phyloP scores from a whole-genome alignment of 768 basidiomycete genomes.

The Tricholoma matsutake region DNA sequence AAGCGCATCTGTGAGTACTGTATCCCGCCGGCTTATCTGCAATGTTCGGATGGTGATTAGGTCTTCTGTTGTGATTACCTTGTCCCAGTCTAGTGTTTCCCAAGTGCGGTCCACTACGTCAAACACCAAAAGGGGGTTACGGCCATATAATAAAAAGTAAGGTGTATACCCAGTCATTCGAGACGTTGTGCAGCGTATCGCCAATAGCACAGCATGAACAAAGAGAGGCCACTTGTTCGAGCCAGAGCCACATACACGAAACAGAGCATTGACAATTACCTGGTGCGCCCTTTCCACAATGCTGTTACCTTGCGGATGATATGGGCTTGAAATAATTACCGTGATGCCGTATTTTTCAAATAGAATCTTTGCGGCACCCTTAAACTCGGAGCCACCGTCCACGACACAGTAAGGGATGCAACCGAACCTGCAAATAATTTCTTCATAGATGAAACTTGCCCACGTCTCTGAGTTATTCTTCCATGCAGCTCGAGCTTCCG shows the following conservation, averaged over 20 bases:
- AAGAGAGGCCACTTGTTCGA: slow-evolving; percentile 23
- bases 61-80: slow-evolving; percentile 19
- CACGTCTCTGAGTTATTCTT: no score
- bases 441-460: no score
- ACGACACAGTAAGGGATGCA: background rate
- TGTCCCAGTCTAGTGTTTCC: background rate
- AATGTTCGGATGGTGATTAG: slow-evolving; percentile 18
- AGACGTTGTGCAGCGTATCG: slow-evolving; percentile 11
- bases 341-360: slow-evolving; percentile 23
- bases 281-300: slow-evolving; percentile 27
- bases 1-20: slow-evolving; percentile 11
- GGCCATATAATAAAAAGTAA: slow-evolving; percentile 17
- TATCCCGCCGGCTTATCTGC: slow-evolving; percentile 8
- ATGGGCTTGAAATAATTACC: slow-evolving; percentile 25
- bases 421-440: no score
- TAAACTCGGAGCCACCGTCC: background rate
- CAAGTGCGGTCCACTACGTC: slow-evolving; percentile 30
- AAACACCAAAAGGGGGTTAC: background rate
- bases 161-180: slow-evolving; percentile 13
- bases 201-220: slow-evolving; percentile 20
- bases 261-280: slow-evolving; percentile 18
- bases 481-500: slow-evolving; percentile 16
- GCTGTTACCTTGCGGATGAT: slow-evolving; percentile 33
- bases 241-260: slow-evolving; percentile 13
- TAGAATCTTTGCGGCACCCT: background rate